Evolutionary conservation across 2,329 filamentous ascomycete species (phyloP), one percentile per base, ranked within the genome.

Genomic region (Botryotinia calthae): DNA sequence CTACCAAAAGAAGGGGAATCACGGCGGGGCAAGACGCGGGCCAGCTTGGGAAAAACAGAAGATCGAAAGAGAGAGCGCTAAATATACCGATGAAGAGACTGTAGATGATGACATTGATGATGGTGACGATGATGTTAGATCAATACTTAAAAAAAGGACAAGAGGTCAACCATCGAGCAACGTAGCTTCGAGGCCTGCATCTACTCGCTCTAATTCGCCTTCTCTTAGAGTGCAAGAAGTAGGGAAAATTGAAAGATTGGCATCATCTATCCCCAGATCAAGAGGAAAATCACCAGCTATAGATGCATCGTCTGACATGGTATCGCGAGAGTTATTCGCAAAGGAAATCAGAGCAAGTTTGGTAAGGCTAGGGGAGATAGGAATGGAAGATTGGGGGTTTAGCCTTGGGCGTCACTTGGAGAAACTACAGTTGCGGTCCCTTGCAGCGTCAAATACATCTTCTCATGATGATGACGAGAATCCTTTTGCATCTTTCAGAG

Each of bases 401-500:
- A 67, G 48, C 18, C 25, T 67, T 31, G 51, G 22, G 22, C 10
- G n/a, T 56, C 34, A 56, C 40, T 37, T 67, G 16, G 65, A 67
- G 14, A 67, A 67, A 31, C 9, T n/a, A 31, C 48, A 37, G 10
- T 12, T 67, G 48, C 37, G 65, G 16, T 5, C 65, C 6, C 48
- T 31, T n/a, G 12, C 37, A 56, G 48, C 48, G 20, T 31, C 28
- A 37, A 66, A 71, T 28, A 64, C 48, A 18, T 42, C 44, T 37
- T 74, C 71, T 7, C 25, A 42, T n/a, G 70, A 74, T 6, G 76
- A 78, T 31, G 65, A 70, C 18, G 65, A 71, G 9, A 78, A 74
- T 22, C 77, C 78, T 34, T 80, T 78, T 65, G 68, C 68, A 31
- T 77, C 74, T 16, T 67, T 78, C 64, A 67, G 58, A 58, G 61